phyloP scores from a whole-genome alignment of 2,329 filamentous ascomycete species.

The Talaromyces islandicus region DNA sequence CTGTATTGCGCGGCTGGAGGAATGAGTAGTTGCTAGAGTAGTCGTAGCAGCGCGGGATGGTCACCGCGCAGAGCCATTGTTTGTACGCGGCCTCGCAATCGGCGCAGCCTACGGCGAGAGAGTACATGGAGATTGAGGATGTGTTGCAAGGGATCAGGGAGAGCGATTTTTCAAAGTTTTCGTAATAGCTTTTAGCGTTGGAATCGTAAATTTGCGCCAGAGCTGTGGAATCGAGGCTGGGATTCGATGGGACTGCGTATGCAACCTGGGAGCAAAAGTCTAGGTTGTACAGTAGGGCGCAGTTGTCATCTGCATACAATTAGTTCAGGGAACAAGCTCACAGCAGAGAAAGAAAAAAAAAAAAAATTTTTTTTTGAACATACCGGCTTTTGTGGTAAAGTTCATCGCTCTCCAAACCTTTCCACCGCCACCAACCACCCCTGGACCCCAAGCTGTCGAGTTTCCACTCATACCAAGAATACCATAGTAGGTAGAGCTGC shows the following conservation, averaged over 20 bases:
- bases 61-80: constrained; percentile 88
- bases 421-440: constrained; percentile 65
- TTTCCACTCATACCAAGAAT: constrained; percentile 62
- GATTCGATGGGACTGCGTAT: constrained; percentile 84
- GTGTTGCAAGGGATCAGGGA: constrained; percentile 83
- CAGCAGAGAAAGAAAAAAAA: not conserved
- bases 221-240: constrained; percentile 53
- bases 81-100: constrained; percentile 82
- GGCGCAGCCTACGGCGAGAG: constrained; percentile 67
- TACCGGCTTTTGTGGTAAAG: constrained; percentile 76
- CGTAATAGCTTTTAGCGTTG: constrained; percentile 63
- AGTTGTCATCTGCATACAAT: constrained; percentile 61
- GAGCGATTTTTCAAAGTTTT: constrained; percentile 74
- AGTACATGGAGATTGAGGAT: constrained; percentile 67
- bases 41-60: constrained; percentile 87
- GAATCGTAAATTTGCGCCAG: constrained; percentile 73
- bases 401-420: constrained; percentile 64
- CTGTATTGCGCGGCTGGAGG: constrained; percentile 66
- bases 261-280: constrained; percentile 82
- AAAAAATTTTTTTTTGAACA: constrained; percentile 26
- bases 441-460: constrained; percentile 48
- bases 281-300: constrained; percentile 80
- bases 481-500: constrained; percentile 64
- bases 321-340: not conserved
- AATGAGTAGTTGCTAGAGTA: constrained; percentile 54